phyloP scores from a whole-genome alignment of 78 protist species.

The Chrysochromulina parva region DNA sequence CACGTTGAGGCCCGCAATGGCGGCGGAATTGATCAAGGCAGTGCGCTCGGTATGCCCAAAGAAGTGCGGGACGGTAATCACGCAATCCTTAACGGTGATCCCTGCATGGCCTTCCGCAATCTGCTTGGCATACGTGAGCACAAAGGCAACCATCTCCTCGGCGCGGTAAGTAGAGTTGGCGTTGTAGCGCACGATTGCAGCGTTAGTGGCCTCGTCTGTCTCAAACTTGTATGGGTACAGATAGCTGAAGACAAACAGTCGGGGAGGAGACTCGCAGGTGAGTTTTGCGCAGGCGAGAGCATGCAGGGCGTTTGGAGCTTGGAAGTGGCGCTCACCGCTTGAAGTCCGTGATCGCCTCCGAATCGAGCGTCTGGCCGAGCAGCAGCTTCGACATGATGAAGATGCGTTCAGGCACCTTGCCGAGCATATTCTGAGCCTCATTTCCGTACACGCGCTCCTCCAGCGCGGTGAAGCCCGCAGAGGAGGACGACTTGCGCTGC shows the following conservation, averaged over 20 bases:
- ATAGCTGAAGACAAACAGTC: neutral
- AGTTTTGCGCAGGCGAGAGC: no score
- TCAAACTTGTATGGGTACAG: neutral
- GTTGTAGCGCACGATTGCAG: neutral
- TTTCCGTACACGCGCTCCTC: neutral
- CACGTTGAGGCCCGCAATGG: conserved; percentile 34
- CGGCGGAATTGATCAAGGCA: conserved; percentile 5
- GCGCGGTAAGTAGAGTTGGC: neutral
- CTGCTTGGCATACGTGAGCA: conserved; percentile 10
- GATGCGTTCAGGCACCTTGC: neutral
- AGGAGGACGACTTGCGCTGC: neutral
- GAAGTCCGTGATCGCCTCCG: neutral
- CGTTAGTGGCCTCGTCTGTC: neutral
- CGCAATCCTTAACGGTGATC: neutral
- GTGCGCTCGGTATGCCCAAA: neutral
- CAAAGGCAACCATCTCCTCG: conserved; percentile 14
- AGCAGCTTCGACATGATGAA: neutral
- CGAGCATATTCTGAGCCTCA: neutral
- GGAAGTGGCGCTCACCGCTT: no score
- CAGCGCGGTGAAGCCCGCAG: neutral
- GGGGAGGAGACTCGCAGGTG: neutral
- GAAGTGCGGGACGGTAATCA: neutral
- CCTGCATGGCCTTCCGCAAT: neutral
- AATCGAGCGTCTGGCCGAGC: neutral
- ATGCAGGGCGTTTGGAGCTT: no score